Evolutionary conservation across 495 filamentous ascomycete genomes (phyloP).

Genomic region (Talaromyces adpressus): DNA sequence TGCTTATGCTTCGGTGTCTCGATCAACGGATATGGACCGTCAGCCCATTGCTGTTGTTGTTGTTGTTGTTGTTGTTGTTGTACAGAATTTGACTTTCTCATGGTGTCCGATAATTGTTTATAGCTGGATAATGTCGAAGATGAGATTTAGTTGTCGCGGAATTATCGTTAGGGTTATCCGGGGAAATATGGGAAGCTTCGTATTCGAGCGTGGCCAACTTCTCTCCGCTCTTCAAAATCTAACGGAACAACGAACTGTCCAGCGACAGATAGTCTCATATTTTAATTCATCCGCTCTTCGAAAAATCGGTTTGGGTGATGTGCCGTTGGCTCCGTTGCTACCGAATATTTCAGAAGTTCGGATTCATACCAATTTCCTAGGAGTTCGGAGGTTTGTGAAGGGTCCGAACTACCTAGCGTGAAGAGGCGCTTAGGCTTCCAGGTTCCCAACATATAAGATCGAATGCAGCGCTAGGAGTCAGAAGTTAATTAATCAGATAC

Average conservation of each 20-base stretch:
- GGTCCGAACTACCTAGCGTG: slow-evolving; percentile 9
- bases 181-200: background rate
- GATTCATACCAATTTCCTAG: background rate
- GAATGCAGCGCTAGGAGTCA: background rate
- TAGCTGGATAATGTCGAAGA: background rate
- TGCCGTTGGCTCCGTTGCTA: background rate
- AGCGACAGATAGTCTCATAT: background rate
- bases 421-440: background rate
- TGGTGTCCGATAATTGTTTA: background rate
- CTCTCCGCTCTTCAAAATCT: background rate
- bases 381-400: background rate
- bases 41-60: slow-evolving; percentile 3
- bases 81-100: background rate
- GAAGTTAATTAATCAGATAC: background rate
- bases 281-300: background rate
- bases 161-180: background rate
- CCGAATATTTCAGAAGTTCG: slow-evolving; percentile 1
- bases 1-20: slow-evolving; percentile 7
- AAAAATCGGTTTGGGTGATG: background rate
- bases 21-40: slow-evolving; percentile 1
- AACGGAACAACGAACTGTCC: background rate
- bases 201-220: background rate
- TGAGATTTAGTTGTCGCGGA: background rate
- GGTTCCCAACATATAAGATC: background rate
- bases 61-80: slow-evolving; percentile 3